These are phyloP conservation scores for Candida vartiovaarae DNA, from an alignment of 805 yeast genomes.

Conservation along the genomic window DNA sequence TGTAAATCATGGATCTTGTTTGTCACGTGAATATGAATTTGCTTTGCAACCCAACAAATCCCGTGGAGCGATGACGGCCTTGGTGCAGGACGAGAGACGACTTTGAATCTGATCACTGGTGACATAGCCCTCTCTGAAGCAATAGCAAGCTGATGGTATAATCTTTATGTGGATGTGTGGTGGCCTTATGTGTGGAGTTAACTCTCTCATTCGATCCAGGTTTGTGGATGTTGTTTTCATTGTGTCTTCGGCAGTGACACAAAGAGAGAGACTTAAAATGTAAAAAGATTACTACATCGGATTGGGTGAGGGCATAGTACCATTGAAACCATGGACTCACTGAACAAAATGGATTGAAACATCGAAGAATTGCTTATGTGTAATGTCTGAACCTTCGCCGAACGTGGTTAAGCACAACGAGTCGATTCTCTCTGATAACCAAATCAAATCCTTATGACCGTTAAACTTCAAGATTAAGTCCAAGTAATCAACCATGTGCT, in stretches of 20 bases:
- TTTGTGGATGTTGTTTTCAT: too few species aligned
- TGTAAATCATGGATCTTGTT: neutral
- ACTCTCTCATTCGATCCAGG: too few species aligned
- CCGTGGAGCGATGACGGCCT: neutral
- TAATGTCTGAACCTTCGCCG: neutral
- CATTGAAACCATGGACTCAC: neutral
- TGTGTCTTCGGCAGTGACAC: too few species aligned
- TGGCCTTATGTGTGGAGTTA: too few species aligned
- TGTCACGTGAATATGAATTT: neutral
- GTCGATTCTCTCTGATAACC: neutral
- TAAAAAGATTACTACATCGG: too few species aligned
- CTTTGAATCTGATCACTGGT: slow-evolving; percentile 1
- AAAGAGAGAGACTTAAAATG: too few species aligned
- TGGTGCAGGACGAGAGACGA: neutral
- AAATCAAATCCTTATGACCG: slow-evolving; percentile 1
- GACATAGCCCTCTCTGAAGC: too few species aligned
- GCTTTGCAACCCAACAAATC: neutral
- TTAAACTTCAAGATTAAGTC: slow-evolving; percentile 1
- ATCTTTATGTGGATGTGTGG: too few species aligned
- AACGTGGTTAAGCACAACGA: neutral
- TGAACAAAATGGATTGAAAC: neutral
- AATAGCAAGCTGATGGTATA: too few species aligned
- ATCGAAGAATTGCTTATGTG: neutral
- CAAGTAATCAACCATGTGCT: slow-evolving; percentile 1
- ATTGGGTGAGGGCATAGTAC: too few species aligned